Evolutionary conservation across 495 filamentous ascomycete genomes (phyloP).

Genomic region (Astrothelium macrocarpum): DNA sequence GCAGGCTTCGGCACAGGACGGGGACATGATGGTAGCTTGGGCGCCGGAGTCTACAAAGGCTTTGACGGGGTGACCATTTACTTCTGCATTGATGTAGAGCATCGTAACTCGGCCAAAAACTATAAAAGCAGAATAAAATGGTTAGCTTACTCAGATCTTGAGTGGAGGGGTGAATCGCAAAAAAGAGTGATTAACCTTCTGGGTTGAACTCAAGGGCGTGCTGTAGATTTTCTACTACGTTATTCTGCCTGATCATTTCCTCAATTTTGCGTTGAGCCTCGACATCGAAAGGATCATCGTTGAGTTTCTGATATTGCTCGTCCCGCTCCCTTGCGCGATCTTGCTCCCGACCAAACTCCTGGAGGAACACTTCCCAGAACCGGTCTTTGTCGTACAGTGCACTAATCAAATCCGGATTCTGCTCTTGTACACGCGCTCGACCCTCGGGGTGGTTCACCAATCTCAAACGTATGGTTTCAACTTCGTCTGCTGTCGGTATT

Average conservation of each 20-base stretch:
- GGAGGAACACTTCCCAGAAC: constrained; percentile 60
- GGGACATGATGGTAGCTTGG: constrained; percentile 98
- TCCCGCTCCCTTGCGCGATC: constrained; percentile 64
- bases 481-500: constrained; percentile 41
- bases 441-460: constrained; percentile 69
- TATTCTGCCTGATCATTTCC: constrained; percentile 90
- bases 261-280: constrained; percentile 89
- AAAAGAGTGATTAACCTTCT: constrained; percentile 56
- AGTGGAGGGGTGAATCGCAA: constrained; percentile 10
- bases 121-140: constrained; percentile 28
- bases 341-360: constrained; percentile 56
- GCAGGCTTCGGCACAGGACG: constrained; percentile 76
- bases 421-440: constrained; percentile 54
- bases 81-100: constrained; percentile 92
- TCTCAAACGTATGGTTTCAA: constrained; percentile 73
- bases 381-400: constrained; percentile 67
- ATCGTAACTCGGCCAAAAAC: constrained; percentile 89
- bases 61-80: constrained; percentile 85
- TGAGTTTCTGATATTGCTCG: constrained; percentile 68
- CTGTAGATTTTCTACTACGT: constrained; percentile 87
- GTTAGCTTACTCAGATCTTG: background rate
- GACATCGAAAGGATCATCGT: constrained; percentile 83
- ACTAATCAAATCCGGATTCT: constrained; percentile 64
- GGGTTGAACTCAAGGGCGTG: constrained; percentile 94
- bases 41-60: constrained; percentile 97